Conservation (phyloP, 2,329 filamentous ascomycete genomes). For the Colletotrichum brevisporum region DNA sequence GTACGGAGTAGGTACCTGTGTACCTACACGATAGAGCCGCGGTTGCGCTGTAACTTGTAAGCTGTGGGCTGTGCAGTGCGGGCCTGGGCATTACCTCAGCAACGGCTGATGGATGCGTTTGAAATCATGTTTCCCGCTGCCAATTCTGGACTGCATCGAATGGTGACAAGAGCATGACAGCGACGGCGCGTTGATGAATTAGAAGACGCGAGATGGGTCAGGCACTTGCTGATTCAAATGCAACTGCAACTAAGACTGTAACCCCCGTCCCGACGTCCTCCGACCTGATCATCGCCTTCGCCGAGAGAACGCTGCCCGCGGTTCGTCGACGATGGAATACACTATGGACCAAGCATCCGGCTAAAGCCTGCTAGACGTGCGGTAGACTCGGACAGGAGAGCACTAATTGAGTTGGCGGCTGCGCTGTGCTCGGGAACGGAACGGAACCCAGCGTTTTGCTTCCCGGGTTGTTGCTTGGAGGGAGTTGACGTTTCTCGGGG, state of each 20-base stretch:
- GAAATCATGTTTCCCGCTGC: constrained; percentile 35
- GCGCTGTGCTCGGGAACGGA: constrained; percentile 17
- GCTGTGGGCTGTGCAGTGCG: constrained; percentile 1
- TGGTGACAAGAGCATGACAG: constrained; percentile 24
- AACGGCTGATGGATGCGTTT: constrained; percentile 35
- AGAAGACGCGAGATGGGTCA: constrained; percentile 11
- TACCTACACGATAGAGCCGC: not conserved
- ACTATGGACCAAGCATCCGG: not conserved
- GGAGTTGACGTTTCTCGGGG: not conserved
- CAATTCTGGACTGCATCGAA: constrained; percentile 21
- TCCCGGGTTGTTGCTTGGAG: not conserved
- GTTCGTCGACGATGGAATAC: constrained; percentile 28
- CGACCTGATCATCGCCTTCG: constrained; percentile 31
- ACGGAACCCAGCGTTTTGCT: not conserved
- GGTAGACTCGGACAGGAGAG: constrained; percentile 25
- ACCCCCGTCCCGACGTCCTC: constrained; percentile 20
- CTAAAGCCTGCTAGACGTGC: constrained; percentile 1
- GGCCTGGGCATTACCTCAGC: constrained; percentile 37
- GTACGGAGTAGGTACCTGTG: not conserved
- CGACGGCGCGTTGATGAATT: not conserved
- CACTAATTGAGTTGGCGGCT: not conserved
- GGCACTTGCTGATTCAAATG: constrained; percentile 31
- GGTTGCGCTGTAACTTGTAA: no score
- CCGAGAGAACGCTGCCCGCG: constrained; percentile 17
- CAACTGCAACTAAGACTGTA: no score